Evolutionary conservation across 176 grass and related monocot genomes (phyloP).

Genomic region (Triticum timopheevii): DNA sequence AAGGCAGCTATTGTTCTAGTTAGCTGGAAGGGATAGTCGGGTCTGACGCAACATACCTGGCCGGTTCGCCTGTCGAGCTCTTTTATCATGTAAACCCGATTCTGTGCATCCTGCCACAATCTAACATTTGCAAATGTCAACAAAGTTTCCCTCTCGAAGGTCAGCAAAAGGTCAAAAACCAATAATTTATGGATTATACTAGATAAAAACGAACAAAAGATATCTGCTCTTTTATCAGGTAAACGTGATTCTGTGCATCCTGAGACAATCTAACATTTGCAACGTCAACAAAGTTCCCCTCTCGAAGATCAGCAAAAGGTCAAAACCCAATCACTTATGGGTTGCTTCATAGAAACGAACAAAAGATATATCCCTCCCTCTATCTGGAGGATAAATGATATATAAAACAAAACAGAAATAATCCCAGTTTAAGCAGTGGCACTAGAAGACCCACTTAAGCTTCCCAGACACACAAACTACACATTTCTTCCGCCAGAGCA

Average conservation of each 20-base stretch:
- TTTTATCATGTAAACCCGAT: slow-evolving; percentile 79
- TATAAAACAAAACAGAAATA: not conserved
- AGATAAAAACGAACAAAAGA: not conserved
- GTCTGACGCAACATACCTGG: slow-evolving; percentile 55
- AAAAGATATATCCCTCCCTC: not conserved
- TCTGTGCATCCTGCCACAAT: slow-evolving; percentile 93
- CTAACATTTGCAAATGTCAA: slow-evolving; percentile 38
- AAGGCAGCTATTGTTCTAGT: slow-evolving; percentile 7
- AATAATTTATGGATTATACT: slow-evolving; percentile 7
- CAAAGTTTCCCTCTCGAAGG: not conserved
- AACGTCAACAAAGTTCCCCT: slow-evolving; percentile 16
- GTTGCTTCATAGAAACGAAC: not conserved
- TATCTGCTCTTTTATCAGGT: slow-evolving; percentile 68
- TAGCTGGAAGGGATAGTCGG: not conserved
- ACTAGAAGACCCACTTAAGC: not conserved
- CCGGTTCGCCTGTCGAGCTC: slow-evolving; percentile 87
- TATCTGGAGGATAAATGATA: not conserved
- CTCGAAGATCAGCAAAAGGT: slow-evolving; percentile 17
- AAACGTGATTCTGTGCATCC: slow-evolving; percentile 76
- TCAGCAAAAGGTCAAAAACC: slow-evolving; percentile 27
- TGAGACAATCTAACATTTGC: slow-evolving; percentile 66
- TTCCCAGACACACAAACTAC: not conserved
- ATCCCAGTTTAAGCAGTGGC: not conserved
- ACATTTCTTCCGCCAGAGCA: not conserved
- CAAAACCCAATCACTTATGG: not conserved